Percentiles rank a stretch among this genome's conserved stretches.
Conservation (phyloP, 2,329 filamentous ascomycete genomes). For the Aureobasidium subglaciale region DNA sequence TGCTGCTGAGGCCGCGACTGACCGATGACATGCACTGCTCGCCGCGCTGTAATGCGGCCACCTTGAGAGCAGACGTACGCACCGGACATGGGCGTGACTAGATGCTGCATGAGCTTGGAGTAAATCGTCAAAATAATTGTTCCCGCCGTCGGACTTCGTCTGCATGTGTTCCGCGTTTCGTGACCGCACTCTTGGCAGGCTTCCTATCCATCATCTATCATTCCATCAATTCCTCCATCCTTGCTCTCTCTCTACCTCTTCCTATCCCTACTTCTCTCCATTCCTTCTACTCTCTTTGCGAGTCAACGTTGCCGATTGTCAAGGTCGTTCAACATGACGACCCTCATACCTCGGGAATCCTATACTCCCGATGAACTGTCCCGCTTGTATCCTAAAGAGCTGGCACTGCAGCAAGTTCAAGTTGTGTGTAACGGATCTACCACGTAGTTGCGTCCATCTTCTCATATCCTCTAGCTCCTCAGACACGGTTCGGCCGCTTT, state of each 20-base stretch:
- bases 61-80: neutral
- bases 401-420: slow-evolving; percentile 86
- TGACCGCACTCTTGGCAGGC: neutral
- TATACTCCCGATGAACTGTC: slow-evolving; percentile 77
- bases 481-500: slow-evolving; percentile 24
- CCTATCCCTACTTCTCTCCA: neutral
- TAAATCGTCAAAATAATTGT: neutral
- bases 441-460: neutral
- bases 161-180: neutral
- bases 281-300: neutral
- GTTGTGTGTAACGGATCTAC: slow-evolving; percentile 46
- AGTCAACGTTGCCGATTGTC: neutral
- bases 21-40: neutral
- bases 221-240: neutral
- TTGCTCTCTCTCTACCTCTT: neutral
- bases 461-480: slow-evolving; percentile 19
- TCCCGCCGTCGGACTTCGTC: neutral
- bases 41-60: neutral
- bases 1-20: neutral
- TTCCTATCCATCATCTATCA: neutral
- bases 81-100: slow-evolving; percentile 3
- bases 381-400: slow-evolving; percentile 68
- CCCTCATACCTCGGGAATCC: slow-evolving; percentile 62
- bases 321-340: slow-evolving; percentile 56
- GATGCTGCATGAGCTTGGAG: neutral